phyloP scores from a whole-genome alignment of 768 basidiomycete genomes.

The Myochromella boudieri region DNA sequence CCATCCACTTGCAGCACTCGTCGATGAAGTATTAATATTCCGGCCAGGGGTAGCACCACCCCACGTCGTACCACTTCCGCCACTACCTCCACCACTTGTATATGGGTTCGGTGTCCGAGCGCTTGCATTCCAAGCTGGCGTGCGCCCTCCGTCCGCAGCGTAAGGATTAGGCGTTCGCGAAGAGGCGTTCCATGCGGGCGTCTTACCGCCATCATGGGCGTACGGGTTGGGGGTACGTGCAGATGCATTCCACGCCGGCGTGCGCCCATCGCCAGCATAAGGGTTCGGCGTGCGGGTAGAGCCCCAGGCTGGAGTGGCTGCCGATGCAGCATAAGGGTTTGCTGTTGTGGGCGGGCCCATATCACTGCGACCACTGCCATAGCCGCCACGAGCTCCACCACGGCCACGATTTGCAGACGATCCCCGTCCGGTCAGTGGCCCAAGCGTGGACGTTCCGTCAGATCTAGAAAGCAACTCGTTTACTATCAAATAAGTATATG shows the following conservation, averaged over 20 bases:
- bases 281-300: conserved; percentile 69
- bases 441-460: conserved; percentile 55
- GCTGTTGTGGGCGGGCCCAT: conserved; percentile 25
- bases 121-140: conserved; percentile 65
- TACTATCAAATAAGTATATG: not conserved
- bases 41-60: conserved; percentile 31
- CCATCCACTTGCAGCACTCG: conserved; percentile 28
- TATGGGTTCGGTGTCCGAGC: conserved; percentile 77
- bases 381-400: conserved; percentile 18
- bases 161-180: conserved; percentile 74
- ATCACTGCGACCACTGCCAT: not conserved
- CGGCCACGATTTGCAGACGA: conserved; percentile 13
- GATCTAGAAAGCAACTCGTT: conserved; percentile 35
- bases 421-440: conserved; percentile 42
- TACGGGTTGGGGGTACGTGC: conserved; percentile 74
- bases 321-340: conserved; percentile 34
- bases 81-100: conserved; percentile 42
- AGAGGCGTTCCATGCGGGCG: conserved; percentile 63
- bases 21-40: conserved; percentile 10
- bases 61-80: conserved; percentile 44
- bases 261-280: conserved; percentile 54
- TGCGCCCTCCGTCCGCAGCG: conserved; percentile 57
- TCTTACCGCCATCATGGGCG: conserved; percentile 50
- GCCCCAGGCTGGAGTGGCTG: conserved; percentile 22
- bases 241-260: conserved; percentile 56